Percentiles rank a stretch among this genome's conserved stretches.
Conservation (phyloP, 495 filamentous ascomycete genomes). For the Chaetomium cochliodes region DNA sequence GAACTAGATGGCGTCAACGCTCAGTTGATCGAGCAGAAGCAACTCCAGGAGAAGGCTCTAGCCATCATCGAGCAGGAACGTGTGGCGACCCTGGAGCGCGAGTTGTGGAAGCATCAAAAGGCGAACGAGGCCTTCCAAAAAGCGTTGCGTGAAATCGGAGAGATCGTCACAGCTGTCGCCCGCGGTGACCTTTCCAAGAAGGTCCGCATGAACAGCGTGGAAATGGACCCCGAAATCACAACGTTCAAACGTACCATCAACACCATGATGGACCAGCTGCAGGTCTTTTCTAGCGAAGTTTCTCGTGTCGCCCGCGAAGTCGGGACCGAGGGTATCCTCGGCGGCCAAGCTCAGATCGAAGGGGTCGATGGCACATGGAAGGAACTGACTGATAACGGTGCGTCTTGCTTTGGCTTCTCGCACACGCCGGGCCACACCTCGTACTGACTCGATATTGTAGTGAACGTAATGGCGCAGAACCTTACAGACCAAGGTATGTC, state of each 20-base stretch:
- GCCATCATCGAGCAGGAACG: slow-evolving; percentile 54
- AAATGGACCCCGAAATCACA: slow-evolving; percentile 99
- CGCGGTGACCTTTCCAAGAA: slow-evolving; percentile 97
- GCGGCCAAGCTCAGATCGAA: slow-evolving; percentile 90
- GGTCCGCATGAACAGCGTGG: slow-evolving; percentile 89
- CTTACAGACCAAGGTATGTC: slow-evolving; percentile 57
- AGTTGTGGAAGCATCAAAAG: slow-evolving; percentile 93
- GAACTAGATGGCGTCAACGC: slow-evolving; percentile 69
- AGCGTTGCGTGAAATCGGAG: slow-evolving; percentile 92
- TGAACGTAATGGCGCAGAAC: slow-evolving; percentile 94
- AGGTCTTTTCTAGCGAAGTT: slow-evolving; percentile 96
- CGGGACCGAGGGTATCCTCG: slow-evolving; percentile 95
- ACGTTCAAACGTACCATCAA: slow-evolving; percentile 98
- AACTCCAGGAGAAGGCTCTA: slow-evolving; percentile 60
- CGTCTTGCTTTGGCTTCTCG: slow-evolving; percentile 1
- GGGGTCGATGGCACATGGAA: slow-evolving; percentile 98
- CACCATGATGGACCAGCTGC: slow-evolving; percentile 98
- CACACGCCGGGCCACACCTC: neutral
- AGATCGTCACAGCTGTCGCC: slow-evolving; percentile 92
- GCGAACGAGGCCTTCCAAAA: slow-evolving; percentile 99
- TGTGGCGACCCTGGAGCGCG: slow-evolving; percentile 69
- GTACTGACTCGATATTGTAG: slow-evolving; percentile 45
- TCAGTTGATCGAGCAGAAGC: slow-evolving; percentile 64
- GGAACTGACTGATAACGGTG: slow-evolving; percentile 92
- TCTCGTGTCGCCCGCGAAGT: slow-evolving; percentile 95